Base-by-base conservation (phyloP, 208 protist genomes). In the Acanthamoeba divionensis region DNA sequence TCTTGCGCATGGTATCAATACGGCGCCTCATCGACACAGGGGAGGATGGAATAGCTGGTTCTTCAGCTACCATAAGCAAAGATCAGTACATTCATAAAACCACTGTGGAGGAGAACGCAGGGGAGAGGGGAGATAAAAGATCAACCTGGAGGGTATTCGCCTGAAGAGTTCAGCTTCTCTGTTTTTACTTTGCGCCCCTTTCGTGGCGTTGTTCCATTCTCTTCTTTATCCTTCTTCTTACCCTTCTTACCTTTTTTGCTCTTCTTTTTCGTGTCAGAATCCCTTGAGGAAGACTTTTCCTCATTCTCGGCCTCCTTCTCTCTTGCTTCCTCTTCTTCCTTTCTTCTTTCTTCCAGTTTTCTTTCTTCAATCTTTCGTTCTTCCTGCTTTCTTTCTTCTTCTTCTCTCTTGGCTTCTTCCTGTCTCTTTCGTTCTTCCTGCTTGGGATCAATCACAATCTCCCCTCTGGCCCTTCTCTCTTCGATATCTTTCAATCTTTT, bases 1-100 rank as follows among this genome's bases (percentile, higher is more conserved):
- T 57, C 67, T 79, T 79, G 33, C 67, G 67, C 18, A 79, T 24
- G 26, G 67, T 79, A 47, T 79, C 67, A 31, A 79, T 79, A 31
- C 67, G 67, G 7, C 67, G 33, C 26, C 67, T 41, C 67, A 79
- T 79, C 26, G 67, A 79, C 4, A 79, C 67, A 2, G 67, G 67
- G n/a, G 67, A 79, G n/a, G 67, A 18, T 13, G 65, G 21, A 1
- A 29, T 45, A 48, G 13, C 41, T 26, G 67, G 10, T n/a, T 67
- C n/a, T n/a, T n/a, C n/a, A n/a, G n/a, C n/a, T n/a, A n/a, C n/a
- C n/a, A n/a, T n/a, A n/a, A n/a, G n/a, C n/a, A n/a, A n/a, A n/a
- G n/a, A n/a, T n/a, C n/a, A n/a, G n/a, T n/a, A n/a, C n/a, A n/a
- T n/a, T n/a, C n/a, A n/a, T n/a, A n/a, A n/a, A n/a, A n/a, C n/a